Evolutionary conservation across 768 basidiomycete species (phyloP).

Genomic region (Paxillus involutus): DNA sequence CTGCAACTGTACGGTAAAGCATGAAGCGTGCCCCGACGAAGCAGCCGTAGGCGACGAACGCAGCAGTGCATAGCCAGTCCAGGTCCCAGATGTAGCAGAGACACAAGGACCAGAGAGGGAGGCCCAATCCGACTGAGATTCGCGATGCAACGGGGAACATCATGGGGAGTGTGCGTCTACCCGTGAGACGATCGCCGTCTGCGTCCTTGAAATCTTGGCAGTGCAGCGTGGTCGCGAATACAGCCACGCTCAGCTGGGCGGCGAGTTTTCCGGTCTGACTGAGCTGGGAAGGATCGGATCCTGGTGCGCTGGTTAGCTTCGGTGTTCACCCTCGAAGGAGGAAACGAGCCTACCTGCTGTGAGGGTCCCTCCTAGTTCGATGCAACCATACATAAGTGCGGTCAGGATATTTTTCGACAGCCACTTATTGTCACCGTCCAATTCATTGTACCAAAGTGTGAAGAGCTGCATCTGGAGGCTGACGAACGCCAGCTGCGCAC

Average conservation of each 20-base stretch:
- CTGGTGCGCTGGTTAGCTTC: constrained; percentile 9
- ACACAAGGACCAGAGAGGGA: constrained; percentile 38
- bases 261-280: constrained; percentile 32
- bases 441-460: constrained; percentile 40
- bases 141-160: constrained; percentile 39
- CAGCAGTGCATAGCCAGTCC: constrained; percentile 20
- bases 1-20: constrained; percentile 23
- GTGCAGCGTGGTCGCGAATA: constrained; percentile 47
- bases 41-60: constrained; percentile 32
- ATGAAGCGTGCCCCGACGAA: constrained; percentile 37
- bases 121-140: constrained; percentile 30
- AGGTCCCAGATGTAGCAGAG: constrained; percentile 37
- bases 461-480: constrained; percentile 35
- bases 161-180: constrained; percentile 45
- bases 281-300: constrained; percentile 19
- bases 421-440: constrained; percentile 37
- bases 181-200: constrained; percentile 40
- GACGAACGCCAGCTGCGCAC: constrained; percentile 29
- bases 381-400: constrained; percentile 37
- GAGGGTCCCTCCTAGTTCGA: constrained; percentile 39
- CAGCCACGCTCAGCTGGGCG: constrained; percentile 34
- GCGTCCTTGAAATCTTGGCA: constrained; percentile 50
- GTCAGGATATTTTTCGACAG: constrained; percentile 39
- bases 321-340: neutral
- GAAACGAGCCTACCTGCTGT: constrained; percentile 30